Conservation (phyloP, 192 early-diverging fungal species). For the Pilaira anomala region DNA sequence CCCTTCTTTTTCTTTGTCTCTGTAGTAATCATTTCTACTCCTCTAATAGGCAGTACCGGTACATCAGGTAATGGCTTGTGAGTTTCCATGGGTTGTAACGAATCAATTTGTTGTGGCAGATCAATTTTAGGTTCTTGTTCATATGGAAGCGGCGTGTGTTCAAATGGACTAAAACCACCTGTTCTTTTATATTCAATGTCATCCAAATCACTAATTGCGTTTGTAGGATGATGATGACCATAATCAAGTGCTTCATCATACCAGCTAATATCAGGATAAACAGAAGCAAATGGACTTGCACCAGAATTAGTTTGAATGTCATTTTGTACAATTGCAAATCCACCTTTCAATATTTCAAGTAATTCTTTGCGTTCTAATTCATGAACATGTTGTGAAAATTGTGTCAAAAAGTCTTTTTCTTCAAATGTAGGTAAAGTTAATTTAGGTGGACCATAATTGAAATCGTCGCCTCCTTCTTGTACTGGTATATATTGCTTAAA, state of each 20-base stretch:
- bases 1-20: no score
- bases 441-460: background rate
- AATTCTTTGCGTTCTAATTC: background rate
- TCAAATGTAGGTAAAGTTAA: background rate
- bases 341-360: conserved; percentile 5
- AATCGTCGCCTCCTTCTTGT: background rate
- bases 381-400: background rate
- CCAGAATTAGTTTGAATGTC: background rate
- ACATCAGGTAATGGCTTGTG: conserved; percentile 4
- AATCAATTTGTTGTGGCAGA: no score
- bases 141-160: no score
- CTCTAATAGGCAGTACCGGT: background rate
- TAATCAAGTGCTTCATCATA: conserved; percentile 4
- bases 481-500: background rate
- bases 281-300: background rate
- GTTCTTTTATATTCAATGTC: background rate
- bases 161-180: background rate
- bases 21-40: no score
- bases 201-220: no score
- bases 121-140: no score
- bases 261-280: background rate
- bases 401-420: conserved; percentile 4
- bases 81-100: background rate
- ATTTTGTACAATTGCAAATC: background rate
- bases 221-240: background rate